phyloP scores from a whole-genome alignment of 2,329 filamentous ascomycete species.

The Hansfordia pulvinata region DNA sequence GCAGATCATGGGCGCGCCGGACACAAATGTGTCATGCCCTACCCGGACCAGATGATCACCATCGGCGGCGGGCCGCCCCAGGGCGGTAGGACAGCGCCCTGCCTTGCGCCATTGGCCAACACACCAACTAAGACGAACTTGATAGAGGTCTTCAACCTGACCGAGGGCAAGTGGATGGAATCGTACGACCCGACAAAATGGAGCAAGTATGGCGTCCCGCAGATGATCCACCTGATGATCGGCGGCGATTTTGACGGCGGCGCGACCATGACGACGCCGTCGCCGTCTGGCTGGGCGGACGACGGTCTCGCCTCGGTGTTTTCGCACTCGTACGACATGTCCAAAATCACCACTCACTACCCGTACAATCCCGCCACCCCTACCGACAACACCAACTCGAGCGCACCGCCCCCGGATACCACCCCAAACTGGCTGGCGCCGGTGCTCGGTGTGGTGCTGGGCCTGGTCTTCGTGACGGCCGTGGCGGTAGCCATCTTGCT shows the following conservation, averaged over 20 bases:
- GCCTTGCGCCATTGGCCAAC: no score
- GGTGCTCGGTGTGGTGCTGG: constrained; percentile 47
- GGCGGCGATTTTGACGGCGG: constrained; percentile 50
- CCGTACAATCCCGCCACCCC: constrained; percentile 35
- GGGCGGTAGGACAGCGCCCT: constrained; percentile 16
- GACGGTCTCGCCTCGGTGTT: constrained; percentile 38
- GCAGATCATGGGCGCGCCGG: constrained; percentile 48
- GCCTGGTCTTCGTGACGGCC: constrained; percentile 39
- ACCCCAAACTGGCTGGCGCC: constrained; percentile 46
- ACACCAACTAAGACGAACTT: no score
- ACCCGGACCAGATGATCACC: constrained; percentile 69
- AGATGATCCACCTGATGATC: constrained; percentile 47
- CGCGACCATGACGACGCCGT: constrained; percentile 55
- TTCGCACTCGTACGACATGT: constrained; percentile 34
- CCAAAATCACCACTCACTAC: constrained; percentile 44
- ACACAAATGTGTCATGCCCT: constrained; percentile 62
- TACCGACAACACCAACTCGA: constrained; percentile 14
- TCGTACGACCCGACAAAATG: constrained; percentile 53
- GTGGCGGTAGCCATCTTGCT: constrained; percentile 36
- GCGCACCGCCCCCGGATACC: no score
- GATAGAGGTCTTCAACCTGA: constrained; percentile 60
- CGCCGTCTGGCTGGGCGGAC: constrained; percentile 40
- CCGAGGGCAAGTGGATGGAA: constrained; percentile 53
- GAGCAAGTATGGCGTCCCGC: constrained; percentile 56
- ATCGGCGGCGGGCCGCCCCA: constrained; percentile 47